Percentiles rank a stretch among this genome's conserved stretches.
These are phyloP conservation scores for Skeletonema costatum DNA, from an alignment of 108 stramenopile species.

Conservation along the genomic window DNA sequence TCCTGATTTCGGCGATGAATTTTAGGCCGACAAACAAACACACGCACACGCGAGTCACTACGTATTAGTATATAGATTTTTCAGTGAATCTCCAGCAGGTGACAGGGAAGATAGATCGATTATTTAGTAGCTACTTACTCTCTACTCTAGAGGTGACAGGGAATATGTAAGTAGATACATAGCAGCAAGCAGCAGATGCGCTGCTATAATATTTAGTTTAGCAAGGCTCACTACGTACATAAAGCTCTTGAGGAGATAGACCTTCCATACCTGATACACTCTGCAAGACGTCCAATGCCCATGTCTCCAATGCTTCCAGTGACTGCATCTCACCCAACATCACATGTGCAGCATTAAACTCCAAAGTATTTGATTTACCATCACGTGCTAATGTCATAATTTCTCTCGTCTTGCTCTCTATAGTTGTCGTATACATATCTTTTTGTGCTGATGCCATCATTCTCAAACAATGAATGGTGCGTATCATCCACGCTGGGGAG, in stretches of 20 bases:
- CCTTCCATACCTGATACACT: conserved; percentile 15
- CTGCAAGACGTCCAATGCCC: conserved; percentile 7
- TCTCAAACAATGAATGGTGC: conserved; percentile 16
- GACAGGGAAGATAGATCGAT: no score
- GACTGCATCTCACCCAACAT: conserved; percentile 12
- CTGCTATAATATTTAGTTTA: neutral
- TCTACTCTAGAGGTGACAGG: no score
- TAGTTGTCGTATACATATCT: neutral
- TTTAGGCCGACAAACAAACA: no score
- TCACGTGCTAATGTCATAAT: neutral
- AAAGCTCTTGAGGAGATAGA: neutral
- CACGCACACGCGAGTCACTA: no score
- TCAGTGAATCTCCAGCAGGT: no score
- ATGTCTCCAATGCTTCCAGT: conserved; percentile 10
- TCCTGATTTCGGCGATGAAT: no score
- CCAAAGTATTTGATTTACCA: neutral
- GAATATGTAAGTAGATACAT: no score
- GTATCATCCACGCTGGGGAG: conserved; percentile 4
- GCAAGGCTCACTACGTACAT: conserved; percentile 14
- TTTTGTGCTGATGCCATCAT: neutral
- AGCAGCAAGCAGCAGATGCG: no score
- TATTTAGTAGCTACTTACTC: no score
- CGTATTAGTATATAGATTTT: no score
- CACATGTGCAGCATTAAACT: conserved; percentile 5
- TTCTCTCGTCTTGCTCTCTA: neutral